Base-by-base conservation (phyloP, 2,329 filamentous ascomycete genomes). In the Ceratocystis harringtonii region DNA sequence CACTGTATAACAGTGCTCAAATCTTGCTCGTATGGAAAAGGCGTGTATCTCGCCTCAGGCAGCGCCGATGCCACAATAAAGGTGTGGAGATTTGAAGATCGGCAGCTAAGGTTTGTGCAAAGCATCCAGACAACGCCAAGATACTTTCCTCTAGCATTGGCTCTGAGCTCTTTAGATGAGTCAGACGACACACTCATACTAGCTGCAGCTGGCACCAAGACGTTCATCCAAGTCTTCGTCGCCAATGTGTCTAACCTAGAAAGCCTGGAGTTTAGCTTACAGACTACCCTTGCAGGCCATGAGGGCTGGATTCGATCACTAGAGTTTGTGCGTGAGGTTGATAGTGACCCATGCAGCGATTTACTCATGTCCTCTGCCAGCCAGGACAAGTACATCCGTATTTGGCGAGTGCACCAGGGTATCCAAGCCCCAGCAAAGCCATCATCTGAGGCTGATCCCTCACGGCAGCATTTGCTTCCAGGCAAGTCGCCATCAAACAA, bases 261-360 rank as follows among this genome's bases (percentile, higher is more conserved):
- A 1, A n/a, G 30, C 15, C 32, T 74, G 2, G 75, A 81, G 0
- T 96, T 96, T 70, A 78, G 80, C 32, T 80, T 88, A 6, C 86
- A 88, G 68, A 88, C 91, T 12, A 92, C 86, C 0, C 80, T 99
- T 22, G 81, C 84, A 0, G 94, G 94, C 2, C 94, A 99, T 71
- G 94, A 99, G 75, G 92, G 89, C 66, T 99, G 94, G 94, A 85
- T 99, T 60, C 82, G 92, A 61, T 92, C 90, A 15, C 79, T 99
- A 12, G 86, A 86, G 68, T 94, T 99, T 70, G 82, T 84, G 1
- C 78, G 78, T 67, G 80, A 75, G 15, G 72, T 77, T 1, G 76
- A 76, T 25, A 19, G 32, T 19, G 69, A 75, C 0, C 52, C 44
- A 3, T 74, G 77, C 0, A 82, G 83, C 63, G 92, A 96, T 72